Percentiles rank a stretch among this genome's conserved stretches.
Evolutionary conservation across 2,329 filamentous ascomycete genomes (phyloP).

Genomic region (Orbilia ellipsospora): DNA sequence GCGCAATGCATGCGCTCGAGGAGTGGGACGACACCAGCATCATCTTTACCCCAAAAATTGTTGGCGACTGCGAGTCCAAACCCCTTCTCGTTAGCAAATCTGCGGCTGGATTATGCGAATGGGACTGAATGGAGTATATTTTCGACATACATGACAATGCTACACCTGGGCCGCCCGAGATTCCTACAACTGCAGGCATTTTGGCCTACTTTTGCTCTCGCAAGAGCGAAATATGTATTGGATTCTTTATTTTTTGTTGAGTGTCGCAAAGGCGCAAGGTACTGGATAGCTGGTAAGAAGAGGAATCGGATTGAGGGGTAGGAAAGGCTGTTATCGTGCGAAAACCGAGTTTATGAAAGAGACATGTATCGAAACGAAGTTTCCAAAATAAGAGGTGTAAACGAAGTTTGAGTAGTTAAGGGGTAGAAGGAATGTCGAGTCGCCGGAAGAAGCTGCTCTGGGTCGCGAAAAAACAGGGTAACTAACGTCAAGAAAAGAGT

Average conservation of each 20-base stretch:
- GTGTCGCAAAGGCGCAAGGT: background rate
- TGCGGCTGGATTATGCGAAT: conserved; percentile 24
- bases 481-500: no score
- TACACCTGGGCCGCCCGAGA: conserved; percentile 72
- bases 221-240: conserved; percentile 20
- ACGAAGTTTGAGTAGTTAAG: conserved; percentile 15
- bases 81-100: conserved; percentile 13
- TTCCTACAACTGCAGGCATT: conserved; percentile 49
- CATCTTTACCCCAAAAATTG: conserved; percentile 99
- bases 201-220: conserved; percentile 33
- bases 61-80: conserved; percentile 80
- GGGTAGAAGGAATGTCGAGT: conserved; percentile 36
- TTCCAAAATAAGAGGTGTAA: conserved; percentile 6
- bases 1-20: conserved; percentile 94
- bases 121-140: no score
- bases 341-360: conserved; percentile 10
- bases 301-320: conserved; percentile 25
- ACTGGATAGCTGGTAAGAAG: background rate
- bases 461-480: conserved; percentile 5
- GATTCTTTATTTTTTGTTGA: background rate
- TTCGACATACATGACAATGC: conserved; percentile 72
- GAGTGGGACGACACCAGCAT: conserved; percentile 91
- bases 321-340: conserved; percentile 8
- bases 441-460: conserved; percentile 29
- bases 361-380: conserved; percentile 22